These are phyloP conservation scores for Boletus smithii DNA, from an alignment of 1,284 basidiomycete species.

Conservation along the genomic window DNA sequence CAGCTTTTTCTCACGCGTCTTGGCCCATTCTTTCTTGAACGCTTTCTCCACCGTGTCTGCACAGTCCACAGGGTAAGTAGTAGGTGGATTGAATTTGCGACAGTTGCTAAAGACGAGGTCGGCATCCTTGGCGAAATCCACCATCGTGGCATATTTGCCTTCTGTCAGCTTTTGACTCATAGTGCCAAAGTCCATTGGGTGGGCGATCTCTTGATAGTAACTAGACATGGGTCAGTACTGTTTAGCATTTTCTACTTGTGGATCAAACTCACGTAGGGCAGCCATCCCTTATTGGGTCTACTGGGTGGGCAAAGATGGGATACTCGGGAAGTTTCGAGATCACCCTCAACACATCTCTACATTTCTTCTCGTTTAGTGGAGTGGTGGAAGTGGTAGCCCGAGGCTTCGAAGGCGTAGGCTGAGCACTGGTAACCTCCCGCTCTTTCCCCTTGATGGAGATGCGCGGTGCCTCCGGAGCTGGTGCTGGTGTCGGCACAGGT, in stretches of 20 bases:
- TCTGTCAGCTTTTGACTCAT: constrained; percentile 70
- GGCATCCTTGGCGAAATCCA: constrained; percentile 78
- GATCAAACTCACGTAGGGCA: constrained; percentile 74
- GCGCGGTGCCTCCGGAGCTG: constrained; percentile 36
- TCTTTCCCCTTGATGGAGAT: constrained; percentile 65
- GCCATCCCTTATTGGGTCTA: constrained; percentile 80
- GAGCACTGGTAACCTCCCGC: constrained; percentile 41
- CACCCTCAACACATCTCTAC: constrained; percentile 65
- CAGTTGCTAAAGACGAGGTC: constrained; percentile 89
- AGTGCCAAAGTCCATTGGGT: constrained; percentile 95
- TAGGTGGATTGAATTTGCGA: constrained; percentile 82
- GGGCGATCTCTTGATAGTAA: constrained; percentile 89
- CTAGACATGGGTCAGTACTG: constrained; percentile 38
- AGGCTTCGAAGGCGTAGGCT: constrained; percentile 40
- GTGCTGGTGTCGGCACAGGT: constrained; percentile 26
- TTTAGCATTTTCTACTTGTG: background rate
- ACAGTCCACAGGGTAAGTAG: constrained; percentile 70
- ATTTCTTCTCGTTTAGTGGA: constrained; percentile 76
- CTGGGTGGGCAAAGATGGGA: constrained; percentile 78
- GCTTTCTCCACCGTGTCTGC: constrained; percentile 72
- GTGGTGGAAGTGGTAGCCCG: constrained; percentile 44
- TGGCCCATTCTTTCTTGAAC: constrained; percentile 88
- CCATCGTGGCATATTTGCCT: constrained; percentile 74
- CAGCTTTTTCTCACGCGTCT: constrained; percentile 71
- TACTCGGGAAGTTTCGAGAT: constrained; percentile 70